Conservation (phyloP, 1,284 basidiomycete species). For the Amylostereum areolatum region DNA sequence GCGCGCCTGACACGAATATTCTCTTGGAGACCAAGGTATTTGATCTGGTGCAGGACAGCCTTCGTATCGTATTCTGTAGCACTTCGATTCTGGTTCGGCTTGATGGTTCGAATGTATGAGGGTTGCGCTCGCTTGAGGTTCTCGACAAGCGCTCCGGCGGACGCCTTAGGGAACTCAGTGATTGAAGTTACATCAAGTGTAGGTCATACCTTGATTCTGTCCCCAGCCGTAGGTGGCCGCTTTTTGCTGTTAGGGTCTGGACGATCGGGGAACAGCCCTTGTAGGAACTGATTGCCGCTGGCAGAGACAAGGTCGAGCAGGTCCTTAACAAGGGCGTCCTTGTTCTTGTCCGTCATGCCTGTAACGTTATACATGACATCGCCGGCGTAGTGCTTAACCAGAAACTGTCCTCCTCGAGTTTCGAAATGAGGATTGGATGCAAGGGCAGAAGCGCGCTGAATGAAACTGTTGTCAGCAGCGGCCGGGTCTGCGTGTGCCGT, state of each 20-base stretch:
- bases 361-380: slow-evolving; percentile 97
- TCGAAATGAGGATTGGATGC: slow-evolving; percentile 89
- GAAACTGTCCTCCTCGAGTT: slow-evolving; percentile 83
- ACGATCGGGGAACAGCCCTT: slow-evolving; percentile 88
- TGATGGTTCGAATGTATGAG: slow-evolving; percentile 99
- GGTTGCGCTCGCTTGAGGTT: slow-evolving; percentile 96
- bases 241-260: slow-evolving; percentile 98
- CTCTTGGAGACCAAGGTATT: slow-evolving; percentile 97
- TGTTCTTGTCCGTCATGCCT: slow-evolving; percentile 99
- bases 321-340: slow-evolving; percentile 95
- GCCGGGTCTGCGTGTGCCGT: slow-evolving; percentile 97
- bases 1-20: slow-evolving; percentile 97
- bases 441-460: slow-evolving; percentile 82
- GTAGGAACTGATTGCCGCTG: slow-evolving; percentile 82
- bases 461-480: slow-evolving; percentile 96
- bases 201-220: slow-evolving; percentile 84
- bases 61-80: slow-evolving; percentile 90
- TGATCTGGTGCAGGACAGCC: slow-evolving; percentile 97
- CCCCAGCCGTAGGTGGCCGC: slow-evolving; percentile 94
- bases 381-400: slow-evolving; percentile 94
- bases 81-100: slow-evolving; percentile 97
- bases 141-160: slow-evolving; percentile 92
- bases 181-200: background rate
- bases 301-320: slow-evolving; percentile 84
- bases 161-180: slow-evolving; percentile 41